Base-by-base conservation (phyloP, 2,329 filamentous ascomycete genomes). In the Aquanectria penicillioides region DNA sequence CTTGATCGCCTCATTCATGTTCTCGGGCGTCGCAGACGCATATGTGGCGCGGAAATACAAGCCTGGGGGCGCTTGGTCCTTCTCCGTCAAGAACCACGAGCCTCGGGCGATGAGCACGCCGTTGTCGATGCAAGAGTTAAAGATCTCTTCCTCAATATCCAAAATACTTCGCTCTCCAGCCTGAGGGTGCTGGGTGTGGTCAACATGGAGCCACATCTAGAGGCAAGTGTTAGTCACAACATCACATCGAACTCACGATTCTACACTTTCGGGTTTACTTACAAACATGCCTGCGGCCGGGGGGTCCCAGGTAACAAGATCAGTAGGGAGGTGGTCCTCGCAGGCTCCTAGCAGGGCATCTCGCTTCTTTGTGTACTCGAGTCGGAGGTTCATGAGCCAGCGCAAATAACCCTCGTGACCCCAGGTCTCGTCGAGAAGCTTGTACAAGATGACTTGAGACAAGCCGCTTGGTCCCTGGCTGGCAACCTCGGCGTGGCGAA, bases 261-360 rank as follows among this genome's bases (percentile, higher is more conserved):
- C n/a, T n/a, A n/a, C n/a, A n/a, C n/a, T n/a, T 6, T 44, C 4
- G 18, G 8, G 5, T n/a, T 5, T 18, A 87, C 89, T 83, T 77
- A 92, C 90, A 85, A 99, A 99, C 95, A 99, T 99, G 73, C 94
- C 94, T 1, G 94, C 92, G 56, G 84, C 85, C 0, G 94, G 94
- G 1, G 91, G 85, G 22, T 81, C 85, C 93, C 94, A 98, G 74
- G 82, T 87, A 15, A 93, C 90, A 28, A 97, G 81, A 18, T 91
- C 88, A 20, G 74, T 78, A 0, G 94, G 93, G 17, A 97, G 78
- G 67, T 90, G 86, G 63, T 86, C 85, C 75, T 95, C 92, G 72
- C 93, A 97, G 0, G 94, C 93, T 7, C 84, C 82, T 5, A 97
- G 80, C 56, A 99, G 86, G 22, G 86, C 84, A 71, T 98, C 85